phyloP scores from a whole-genome alignment of 2,329 filamentous ascomycete species.

The Fusarium sp. region DNA sequence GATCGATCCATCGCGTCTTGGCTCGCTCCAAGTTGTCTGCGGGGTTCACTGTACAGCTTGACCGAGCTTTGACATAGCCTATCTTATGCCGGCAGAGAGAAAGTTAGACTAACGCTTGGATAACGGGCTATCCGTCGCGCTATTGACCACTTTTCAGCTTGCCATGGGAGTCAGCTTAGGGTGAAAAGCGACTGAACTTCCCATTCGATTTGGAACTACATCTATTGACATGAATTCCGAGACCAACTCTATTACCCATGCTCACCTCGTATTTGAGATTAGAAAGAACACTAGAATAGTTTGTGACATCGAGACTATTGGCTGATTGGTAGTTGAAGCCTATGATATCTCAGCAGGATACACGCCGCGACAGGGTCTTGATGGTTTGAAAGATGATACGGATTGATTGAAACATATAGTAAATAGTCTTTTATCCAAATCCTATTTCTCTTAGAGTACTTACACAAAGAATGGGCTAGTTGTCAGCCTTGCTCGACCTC shows the following conservation, averaged over 20 bases:
- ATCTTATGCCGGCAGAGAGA: neutral
- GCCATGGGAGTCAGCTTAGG: neutral
- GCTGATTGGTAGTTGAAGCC: neutral
- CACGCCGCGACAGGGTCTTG: rapidly evolving
- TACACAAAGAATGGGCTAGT: neutral
- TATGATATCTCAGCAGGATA: rapidly evolving
- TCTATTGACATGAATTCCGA: neutral
- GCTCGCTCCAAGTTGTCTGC: neutral
- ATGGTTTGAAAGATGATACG: no score
- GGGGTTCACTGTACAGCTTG: no score
- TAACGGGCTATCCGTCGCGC: neutral
- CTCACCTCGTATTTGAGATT: no score
- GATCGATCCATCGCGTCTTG: neutral
- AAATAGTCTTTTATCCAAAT: rapidly evolving
- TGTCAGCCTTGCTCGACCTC: rapidly evolving
- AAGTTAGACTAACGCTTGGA: neutral
- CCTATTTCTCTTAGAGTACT: rapidly evolving
- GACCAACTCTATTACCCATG: neutral
- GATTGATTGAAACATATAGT: rapidly evolving
- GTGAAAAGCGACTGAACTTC: rapidly evolving
- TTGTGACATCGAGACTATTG: rapidly evolving
- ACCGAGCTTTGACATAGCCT: neutral
- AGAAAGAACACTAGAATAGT: rapidly evolving
- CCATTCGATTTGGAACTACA: neutral
- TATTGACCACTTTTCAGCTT: neutral